These are phyloP conservation scores for Purshia tridentata DNA, from an alignment of 306 rosid genomes.

Conservation along the genomic window DNA sequence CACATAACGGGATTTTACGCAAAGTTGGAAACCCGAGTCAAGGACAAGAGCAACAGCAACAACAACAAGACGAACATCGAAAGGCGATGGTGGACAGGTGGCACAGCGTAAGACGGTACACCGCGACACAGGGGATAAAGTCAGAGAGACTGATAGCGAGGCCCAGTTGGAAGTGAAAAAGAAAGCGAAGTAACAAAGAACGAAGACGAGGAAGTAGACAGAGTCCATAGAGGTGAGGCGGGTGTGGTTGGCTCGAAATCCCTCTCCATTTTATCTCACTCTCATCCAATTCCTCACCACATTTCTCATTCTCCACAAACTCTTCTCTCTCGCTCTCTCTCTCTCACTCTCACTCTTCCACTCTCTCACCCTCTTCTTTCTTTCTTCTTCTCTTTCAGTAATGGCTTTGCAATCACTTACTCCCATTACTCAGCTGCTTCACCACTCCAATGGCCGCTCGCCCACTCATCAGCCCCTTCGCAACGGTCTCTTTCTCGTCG, in stretches of 20 bases:
- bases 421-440: slow-evolving; percentile 52
- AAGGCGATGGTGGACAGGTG: background rate
- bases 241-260: background rate
- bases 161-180: background rate
- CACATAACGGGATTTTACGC: no score
- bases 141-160: background rate
- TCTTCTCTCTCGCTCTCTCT: background rate
- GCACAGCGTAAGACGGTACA: background rate
- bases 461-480: slow-evolving; percentile 24
- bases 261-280: background rate
- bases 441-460: slow-evolving; percentile 29
- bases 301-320: slow-evolving; percentile 37
- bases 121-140: background rate
- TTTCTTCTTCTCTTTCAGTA: background rate
- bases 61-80: no score
- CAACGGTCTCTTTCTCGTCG: slow-evolving; percentile 44
- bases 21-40: no score
- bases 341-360: background rate
- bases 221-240: background rate
- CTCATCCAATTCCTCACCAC: slow-evolving; percentile 13
- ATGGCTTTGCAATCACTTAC: slow-evolving; percentile 73
- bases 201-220: background rate
- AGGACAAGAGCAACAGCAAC: no score
- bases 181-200: background rate
- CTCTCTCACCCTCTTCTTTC: slow-evolving; percentile 24